phyloP scores from a whole-genome alignment of 2,329 filamentous ascomycete species.

The Emericellopsis atlantica region DNA sequence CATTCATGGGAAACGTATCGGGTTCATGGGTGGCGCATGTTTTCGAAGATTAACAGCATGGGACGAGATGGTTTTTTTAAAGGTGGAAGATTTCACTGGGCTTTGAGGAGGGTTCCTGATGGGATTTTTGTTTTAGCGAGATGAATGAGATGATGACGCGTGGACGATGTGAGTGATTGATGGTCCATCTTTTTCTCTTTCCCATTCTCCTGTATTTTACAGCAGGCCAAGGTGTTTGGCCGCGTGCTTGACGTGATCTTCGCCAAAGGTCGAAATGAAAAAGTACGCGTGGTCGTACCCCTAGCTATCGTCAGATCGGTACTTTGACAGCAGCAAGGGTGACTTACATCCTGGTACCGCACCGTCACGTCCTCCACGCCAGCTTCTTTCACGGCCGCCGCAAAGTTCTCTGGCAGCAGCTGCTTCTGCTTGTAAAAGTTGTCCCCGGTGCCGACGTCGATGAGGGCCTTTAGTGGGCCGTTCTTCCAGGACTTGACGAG shows the following conservation, averaged over 20 bases:
- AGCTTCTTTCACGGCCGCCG: constrained; percentile 62
- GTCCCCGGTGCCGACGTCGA: constrained; percentile 90
- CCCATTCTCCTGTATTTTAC: background rate
- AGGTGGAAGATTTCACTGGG: too few species aligned
- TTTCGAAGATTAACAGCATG: too few species aligned
- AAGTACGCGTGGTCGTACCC: constrained; percentile 97
- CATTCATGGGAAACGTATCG: background rate
- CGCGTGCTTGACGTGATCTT: constrained; percentile 84
- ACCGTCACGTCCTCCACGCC: constrained; percentile 63
- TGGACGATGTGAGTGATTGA: too few species aligned
- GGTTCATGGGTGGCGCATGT: too few species aligned
- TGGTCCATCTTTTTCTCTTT: too few species aligned
- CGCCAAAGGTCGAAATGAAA: constrained; percentile 83
- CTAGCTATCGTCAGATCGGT: constrained; percentile 19
- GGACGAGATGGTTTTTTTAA: too few species aligned
- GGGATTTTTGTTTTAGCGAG: too few species aligned
- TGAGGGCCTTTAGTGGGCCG: constrained; percentile 56
- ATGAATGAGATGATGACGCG: too few species aligned
- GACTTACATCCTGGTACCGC: constrained; percentile 62
- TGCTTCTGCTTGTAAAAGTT: constrained; percentile 95
- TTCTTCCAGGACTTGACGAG: constrained; percentile 62
- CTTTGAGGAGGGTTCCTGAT: too few species aligned
- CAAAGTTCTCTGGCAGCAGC: constrained; percentile 86
- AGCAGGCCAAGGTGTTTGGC: constrained; percentile 59
- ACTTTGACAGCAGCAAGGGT: background rate